Evolutionary conservation across 345 rosid genomes (phyloP).

Genomic region (Hibiscus syriacus): DNA sequence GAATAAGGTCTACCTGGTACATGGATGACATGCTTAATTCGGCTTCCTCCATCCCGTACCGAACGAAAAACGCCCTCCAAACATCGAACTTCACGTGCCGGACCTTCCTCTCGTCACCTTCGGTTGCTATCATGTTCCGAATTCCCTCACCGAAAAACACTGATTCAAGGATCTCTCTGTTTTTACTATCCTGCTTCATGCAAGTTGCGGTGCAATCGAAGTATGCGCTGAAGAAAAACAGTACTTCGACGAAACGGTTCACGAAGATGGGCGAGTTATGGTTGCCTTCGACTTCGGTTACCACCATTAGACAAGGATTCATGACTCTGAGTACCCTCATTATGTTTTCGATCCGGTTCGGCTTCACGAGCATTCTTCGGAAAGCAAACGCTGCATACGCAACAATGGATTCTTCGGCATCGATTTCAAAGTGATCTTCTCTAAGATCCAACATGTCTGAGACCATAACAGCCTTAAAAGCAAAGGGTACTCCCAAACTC

Average conservation of each 20-base stretch:
- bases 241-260: constrained; percentile 35
- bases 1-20: constrained; percentile 32
- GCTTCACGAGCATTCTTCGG: constrained; percentile 15
- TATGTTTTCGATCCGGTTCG: constrained; percentile 27
- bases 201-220: constrained; percentile 37
- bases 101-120: constrained; percentile 33
- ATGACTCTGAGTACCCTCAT: constrained; percentile 28
- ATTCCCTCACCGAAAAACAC: constrained; percentile 22
- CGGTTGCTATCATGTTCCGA: constrained; percentile 27
- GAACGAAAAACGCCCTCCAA: constrained; percentile 36
- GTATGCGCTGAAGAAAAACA: constrained; percentile 31
- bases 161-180: constrained; percentile 21
- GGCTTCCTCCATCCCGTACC: constrained; percentile 34
- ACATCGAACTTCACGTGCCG: constrained; percentile 36
- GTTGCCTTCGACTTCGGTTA: constrained; percentile 35
- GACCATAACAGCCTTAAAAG: constrained; percentile 28
- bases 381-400: constrained; percentile 16
- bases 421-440: constrained; percentile 27
- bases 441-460: constrained; percentile 33
- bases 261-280: constrained; percentile 35
- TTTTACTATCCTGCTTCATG: constrained; percentile 18
- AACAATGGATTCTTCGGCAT: constrained; percentile 27
- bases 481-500: constrained; percentile 30
- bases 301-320: constrained; percentile 34
- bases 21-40: constrained; percentile 32